phyloP scores from a whole-genome alignment of 2,329 filamentous ascomycete genomes.

The Chaetoscypha palmicola region DNA sequence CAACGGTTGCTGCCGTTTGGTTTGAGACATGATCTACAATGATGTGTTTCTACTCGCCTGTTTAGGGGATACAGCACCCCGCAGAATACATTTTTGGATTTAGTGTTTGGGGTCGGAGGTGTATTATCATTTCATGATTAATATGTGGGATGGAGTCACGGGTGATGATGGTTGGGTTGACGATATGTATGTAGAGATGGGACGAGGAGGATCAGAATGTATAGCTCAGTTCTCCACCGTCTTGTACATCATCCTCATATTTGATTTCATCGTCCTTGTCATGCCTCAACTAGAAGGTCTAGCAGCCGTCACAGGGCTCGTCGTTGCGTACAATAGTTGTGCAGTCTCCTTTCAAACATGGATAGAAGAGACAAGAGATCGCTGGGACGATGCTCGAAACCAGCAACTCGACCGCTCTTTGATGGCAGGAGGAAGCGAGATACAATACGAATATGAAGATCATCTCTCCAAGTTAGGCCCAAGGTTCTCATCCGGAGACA shows the following conservation, averaged over 20 bases:
- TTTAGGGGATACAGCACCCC: background rate
- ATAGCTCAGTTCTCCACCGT: background rate
- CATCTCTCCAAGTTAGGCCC: constrained; percentile 6
- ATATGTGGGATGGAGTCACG: background rate
- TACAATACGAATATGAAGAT: constrained; percentile 11
- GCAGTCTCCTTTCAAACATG: constrained; percentile 4
- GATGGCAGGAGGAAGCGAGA: constrained; percentile 2
- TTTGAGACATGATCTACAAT: background rate
- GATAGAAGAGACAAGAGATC: constrained; percentile 4
- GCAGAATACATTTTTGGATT: background rate
- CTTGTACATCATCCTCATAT: background rate
- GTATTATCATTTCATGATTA: background rate
- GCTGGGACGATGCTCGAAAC: constrained; percentile 3
- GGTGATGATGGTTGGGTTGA: background rate
- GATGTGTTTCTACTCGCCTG: background rate
- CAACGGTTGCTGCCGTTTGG: background rate
- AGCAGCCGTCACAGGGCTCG: constrained; percentile 6
- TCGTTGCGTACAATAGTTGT: constrained; percentile 9
- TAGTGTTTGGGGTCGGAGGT: constrained; percentile 1
- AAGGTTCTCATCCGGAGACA: constrained; percentile 8
- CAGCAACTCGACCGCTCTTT: constrained; percentile 7
- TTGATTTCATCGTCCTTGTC: background rate
- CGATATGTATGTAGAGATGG: too few species aligned
- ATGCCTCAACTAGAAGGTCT: constrained; percentile 12
- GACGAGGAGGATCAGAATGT: too few species aligned